phyloP scores from a whole-genome alignment of 805 yeast species.

The Wickerhamiella alocasiicola region DNA sequence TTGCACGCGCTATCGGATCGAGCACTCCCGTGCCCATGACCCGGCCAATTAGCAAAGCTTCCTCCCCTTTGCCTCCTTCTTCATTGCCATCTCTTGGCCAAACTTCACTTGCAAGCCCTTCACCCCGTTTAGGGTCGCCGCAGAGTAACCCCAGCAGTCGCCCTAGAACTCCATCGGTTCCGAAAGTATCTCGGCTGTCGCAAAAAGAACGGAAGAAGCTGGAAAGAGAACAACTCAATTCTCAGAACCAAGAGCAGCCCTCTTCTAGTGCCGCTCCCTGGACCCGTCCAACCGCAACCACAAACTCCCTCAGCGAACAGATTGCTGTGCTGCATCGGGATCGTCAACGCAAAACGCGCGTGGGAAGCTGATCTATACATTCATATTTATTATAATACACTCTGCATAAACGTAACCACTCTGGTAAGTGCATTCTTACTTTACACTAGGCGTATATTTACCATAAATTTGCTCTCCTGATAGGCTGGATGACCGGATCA shows the following conservation, averaged over 20 bases:
- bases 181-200: constrained; percentile 1
- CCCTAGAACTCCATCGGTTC: constrained; percentile 5
- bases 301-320: constrained; percentile 6
- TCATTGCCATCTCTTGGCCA: background rate
- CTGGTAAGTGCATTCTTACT: no score
- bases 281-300: constrained; percentile 1
- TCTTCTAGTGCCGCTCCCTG: constrained; percentile 8
- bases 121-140: constrained; percentile 1
- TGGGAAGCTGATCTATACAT: no score
- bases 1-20: no score
- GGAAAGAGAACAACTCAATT: background rate
- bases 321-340: constrained; percentile 2
- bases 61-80: no score
- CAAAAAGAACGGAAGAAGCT: constrained; percentile 7
- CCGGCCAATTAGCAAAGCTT: no score
- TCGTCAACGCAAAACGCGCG: constrained; percentile 3
- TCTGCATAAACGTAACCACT: no score
- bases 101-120: background rate
- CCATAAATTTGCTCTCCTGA: no score
- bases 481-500: no score
- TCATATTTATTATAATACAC: no score
- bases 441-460: no score
- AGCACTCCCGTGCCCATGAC: no score
- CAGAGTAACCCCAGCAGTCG: background rate
- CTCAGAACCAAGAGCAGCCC: background rate